Evolutionary conservation across 2,329 filamentous ascomycete species (phyloP).

Genomic region (Claviceps capensis): DNA sequence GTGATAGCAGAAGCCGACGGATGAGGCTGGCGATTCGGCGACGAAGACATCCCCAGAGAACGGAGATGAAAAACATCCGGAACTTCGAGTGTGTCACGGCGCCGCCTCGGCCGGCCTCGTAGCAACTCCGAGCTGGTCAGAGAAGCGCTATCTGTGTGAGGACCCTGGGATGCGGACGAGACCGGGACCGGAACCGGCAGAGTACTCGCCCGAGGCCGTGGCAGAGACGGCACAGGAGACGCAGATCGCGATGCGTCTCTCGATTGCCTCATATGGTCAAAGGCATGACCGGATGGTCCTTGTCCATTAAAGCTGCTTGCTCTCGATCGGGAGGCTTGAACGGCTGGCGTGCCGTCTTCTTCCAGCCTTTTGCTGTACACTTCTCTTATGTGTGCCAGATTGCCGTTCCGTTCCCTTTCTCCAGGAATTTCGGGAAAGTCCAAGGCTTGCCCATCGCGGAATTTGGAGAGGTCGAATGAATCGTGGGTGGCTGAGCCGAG

Average conservation of each 20-base stretch:
- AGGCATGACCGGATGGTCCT: slow-evolving; percentile 1
- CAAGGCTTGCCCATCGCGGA: slow-evolving; percentile 29
- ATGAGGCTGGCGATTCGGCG: background rate
- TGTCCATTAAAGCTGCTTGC: slow-evolving; percentile 21
- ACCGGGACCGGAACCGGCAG: background rate
- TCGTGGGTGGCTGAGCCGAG: slow-evolving; percentile 33
- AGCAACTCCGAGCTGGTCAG: background rate
- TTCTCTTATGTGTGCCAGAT: slow-evolving; percentile 23
- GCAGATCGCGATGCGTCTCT: slow-evolving; percentile 3
- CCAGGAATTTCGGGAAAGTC: slow-evolving; percentile 44
- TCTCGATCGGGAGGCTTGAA: slow-evolving; percentile 17
- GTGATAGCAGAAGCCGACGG: background rate
- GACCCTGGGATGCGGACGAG: background rate
- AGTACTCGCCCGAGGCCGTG: slow-evolving; percentile 6
- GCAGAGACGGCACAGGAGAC: slow-evolving; percentile 1
- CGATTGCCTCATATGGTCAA: slow-evolving; percentile 1
- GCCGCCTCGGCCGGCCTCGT: slow-evolving; percentile 4
- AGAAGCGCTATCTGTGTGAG: background rate
- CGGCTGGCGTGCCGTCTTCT: slow-evolving; percentile 17
- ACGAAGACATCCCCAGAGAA: background rate
- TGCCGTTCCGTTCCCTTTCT: slow-evolving; percentile 19
- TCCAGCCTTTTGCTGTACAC: slow-evolving; percentile 24
- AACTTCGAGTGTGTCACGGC: slow-evolving; percentile 9
- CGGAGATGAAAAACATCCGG: slow-evolving; percentile 1
- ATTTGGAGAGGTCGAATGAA: slow-evolving; percentile 34